Conservation (phyloP, 192 early-diverging fungal species). For the Coemansia sp. region DNA sequence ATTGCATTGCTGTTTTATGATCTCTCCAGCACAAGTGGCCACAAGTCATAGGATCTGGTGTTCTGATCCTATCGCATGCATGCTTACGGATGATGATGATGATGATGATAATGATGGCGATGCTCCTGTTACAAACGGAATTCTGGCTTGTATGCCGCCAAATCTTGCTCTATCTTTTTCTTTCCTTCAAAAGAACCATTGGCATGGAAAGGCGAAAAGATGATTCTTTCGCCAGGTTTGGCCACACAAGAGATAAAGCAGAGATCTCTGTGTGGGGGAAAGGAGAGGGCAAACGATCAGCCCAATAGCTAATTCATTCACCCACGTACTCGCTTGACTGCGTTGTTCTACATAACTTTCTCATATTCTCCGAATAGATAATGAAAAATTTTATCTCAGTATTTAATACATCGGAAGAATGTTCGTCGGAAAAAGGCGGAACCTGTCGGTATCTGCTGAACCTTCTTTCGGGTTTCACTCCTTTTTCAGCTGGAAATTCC, state of each 20-base stretch:
- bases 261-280: not conserved
- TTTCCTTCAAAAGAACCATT: not conserved
- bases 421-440: not conserved
- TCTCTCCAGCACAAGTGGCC: not conserved
- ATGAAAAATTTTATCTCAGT: not conserved
- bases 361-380: too few species aligned
- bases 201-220: not conserved
- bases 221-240: not conserved
- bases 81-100: not conserved
- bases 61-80: not conserved
- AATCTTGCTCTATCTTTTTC: too few species aligned
- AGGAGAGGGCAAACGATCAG: not conserved
- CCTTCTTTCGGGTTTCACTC: not conserved
- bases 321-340: too few species aligned
- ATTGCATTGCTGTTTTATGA: not conserved
- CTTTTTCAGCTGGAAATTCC: not conserved
- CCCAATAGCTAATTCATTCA: too few species aligned
- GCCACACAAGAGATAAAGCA: not conserved
- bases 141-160: too few species aligned
- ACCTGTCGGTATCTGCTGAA: not conserved
- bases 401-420: not conserved
- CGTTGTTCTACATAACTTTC: too few species aligned
- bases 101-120: too few species aligned
- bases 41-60: not conserved
- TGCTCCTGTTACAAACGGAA: too few species aligned